Base-by-base conservation (phyloP, 805 yeast species). In the Tetrapisispora taiwanensis region DNA sequence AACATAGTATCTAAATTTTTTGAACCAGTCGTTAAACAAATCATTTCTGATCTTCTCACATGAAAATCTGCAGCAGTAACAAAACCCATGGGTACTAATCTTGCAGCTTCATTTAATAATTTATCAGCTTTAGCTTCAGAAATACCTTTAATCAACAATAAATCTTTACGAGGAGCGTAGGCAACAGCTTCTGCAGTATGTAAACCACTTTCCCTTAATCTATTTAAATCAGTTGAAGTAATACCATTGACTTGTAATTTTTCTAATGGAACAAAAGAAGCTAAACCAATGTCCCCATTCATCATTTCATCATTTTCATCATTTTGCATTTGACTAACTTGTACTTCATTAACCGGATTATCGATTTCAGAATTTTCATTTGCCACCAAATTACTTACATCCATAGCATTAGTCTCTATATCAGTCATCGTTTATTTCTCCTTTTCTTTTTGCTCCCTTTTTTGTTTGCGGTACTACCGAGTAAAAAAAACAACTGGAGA, bases 1-100 rank as follows among this genome's bases (percentile, higher is more conserved):
- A 92, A 70, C 41, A 92, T 69, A 1, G 95, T 87, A 62, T 92
- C 98, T 36, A 92, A 71, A 56, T 87, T 90, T 59, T 88, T 87
- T 2, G 97, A 88, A 1, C 98, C 98, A 0, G 98, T 90, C 1
- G 97, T 89, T 44, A 92, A 70, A 57, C 96, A 84, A 46, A 92
- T 88, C 65, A 92, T 75, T 60, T 88, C 95, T 5, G 90, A 79
- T 55, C 97, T 74, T 55, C 96, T 75, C 55, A 81, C 78, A 62
- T 88, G 96, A 61, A 86, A 87, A 61, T 88, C 97, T 1, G 95
- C 81, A 2, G 97, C 98, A 0, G 97, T 90, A 19, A 96, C 90
- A 69, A 92, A 92, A 0, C 98, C 98, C 81, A 92, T 76, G 7
- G 95, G 96, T 3, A 90, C 97, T 39, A 80, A 67, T 55, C 84